phyloP scores from a whole-genome alignment of 306 rosid species.

The Albizia julibrissin region DNA sequence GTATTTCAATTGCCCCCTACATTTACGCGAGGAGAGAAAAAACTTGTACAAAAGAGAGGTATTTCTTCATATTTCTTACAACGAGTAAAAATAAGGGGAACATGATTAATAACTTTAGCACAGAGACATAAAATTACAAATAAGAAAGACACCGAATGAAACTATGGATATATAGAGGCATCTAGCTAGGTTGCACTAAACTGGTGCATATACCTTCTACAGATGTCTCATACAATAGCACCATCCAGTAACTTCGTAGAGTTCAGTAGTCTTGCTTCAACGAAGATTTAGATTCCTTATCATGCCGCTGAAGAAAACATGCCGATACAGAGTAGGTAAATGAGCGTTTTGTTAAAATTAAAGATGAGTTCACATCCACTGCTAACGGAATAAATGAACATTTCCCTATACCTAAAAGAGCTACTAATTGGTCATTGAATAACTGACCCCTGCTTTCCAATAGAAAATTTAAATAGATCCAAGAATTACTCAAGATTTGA shows the following conservation, averaged over 20 bases:
- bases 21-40: neutral
- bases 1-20: neutral
- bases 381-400: neutral
- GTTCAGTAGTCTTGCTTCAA: constrained; percentile 25
- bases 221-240: neutral
- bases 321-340: neutral
- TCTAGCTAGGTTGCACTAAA: neutral
- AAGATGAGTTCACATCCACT: neutral
- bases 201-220: constrained; percentile 10
- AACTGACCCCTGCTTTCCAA: neutral
- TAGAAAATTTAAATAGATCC: constrained; percentile 38
- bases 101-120: neutral
- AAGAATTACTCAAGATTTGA: constrained; percentile 34
- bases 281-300: constrained; percentile 62
- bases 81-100: neutral
- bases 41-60: neutral
- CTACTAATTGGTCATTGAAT: neutral
- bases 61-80: constrained; percentile 29
- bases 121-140: constrained; percentile 21
- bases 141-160: neutral
- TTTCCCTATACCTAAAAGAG: neutral
- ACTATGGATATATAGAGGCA: neutral
- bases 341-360: neutral
- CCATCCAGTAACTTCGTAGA: neutral
- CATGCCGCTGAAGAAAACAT: constrained; percentile 41